These are phyloP conservation scores for Strobilomyces echinocephalus DNA, from an alignment of 768 basidiomycete species.

Conservation along the genomic window DNA sequence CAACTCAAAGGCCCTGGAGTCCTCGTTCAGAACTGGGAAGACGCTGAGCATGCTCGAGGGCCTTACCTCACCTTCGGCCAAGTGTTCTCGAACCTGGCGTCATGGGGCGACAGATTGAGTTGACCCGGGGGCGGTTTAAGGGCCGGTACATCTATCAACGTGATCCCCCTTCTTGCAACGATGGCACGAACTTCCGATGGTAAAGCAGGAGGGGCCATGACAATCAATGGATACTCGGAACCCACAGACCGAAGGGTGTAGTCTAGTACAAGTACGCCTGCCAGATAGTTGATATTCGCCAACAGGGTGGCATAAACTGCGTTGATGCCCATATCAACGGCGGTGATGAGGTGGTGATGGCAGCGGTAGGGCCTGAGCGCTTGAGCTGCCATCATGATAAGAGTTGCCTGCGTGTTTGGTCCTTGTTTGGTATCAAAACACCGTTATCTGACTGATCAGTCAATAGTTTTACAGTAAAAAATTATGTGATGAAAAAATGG, in stretches of 20 bases:
- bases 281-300: slow-evolving; percentile 58
- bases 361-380: too few relatives aligned
- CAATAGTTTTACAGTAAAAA: too few relatives aligned
- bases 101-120: slow-evolving; percentile 32
- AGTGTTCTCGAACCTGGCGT: slow-evolving; percentile 54
- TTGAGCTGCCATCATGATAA: too few relatives aligned
- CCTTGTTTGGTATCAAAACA: neutral
- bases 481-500: too few relatives aligned
- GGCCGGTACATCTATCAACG: slow-evolving; percentile 52
- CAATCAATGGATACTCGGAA: slow-evolving; percentile 72
- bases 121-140: slow-evolving; percentile 48
- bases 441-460: too few relatives aligned
- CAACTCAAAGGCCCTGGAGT: slow-evolving; percentile 54
- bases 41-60: neutral
- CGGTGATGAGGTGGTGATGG: too few relatives aligned
- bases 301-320: slow-evolving; percentile 75
- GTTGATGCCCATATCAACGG: slow-evolving; percentile 27
- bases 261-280: slow-evolving; percentile 54
- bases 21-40: slow-evolving; percentile 20
- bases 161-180: slow-evolving; percentile 51
- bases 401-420: neutral
- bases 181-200: slow-evolving; percentile 45
- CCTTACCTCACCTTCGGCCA: slow-evolving; percentile 58
- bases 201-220: slow-evolving; percentile 65
- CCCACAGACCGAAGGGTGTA: slow-evolving; percentile 46